A percentile compares a stretch with the other conserved stretches of the same genome.
Conservation (phyloP, 176 grass and related monocot species). For the Puccinellia tenuiflora region DNA sequence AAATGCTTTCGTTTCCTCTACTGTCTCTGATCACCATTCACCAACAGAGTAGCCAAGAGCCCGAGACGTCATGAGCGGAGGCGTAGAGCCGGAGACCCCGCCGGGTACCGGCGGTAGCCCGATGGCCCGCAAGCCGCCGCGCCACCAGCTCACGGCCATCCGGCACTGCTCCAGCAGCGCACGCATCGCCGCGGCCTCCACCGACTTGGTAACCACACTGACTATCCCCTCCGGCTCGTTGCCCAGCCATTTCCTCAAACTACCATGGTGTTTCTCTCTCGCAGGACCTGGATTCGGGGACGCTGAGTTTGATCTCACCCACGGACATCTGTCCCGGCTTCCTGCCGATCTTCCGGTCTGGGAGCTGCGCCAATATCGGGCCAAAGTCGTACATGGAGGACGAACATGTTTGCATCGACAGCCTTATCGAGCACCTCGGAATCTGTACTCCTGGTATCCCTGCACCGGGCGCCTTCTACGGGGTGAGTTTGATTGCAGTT, state of each 20-base stretch:
- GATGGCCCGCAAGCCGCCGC: conserved; percentile 64
- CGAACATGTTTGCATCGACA: conserved; percentile 79
- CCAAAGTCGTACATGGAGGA: conserved; percentile 91
- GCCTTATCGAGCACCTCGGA: conserved; percentile 62
- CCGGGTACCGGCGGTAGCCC: conserved; percentile 22
- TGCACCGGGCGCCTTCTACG: conserved; percentile 85
- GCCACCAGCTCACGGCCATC: conserved; percentile 60
- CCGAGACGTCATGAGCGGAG: conserved; percentile 31
- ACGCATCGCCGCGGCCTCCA: conserved; percentile 50
- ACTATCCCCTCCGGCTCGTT: background rate
- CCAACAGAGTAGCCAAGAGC: conserved; percentile 19
- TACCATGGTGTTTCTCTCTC: background rate
- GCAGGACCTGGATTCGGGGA: conserved; percentile 63
- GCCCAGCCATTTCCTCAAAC: background rate
- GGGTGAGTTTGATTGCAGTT: conserved; percentile 48
- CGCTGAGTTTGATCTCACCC: conserved; percentile 72
- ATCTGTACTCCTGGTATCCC: conserved; percentile 25
- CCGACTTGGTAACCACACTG: conserved; percentile 47
- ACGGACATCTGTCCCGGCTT: conserved; percentile 38
- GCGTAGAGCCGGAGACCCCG: conserved; percentile 49
- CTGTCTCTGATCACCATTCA: conserved; percentile 1
- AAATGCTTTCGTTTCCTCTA: conserved; percentile 24
- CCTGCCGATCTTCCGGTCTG: conserved; percentile 72
- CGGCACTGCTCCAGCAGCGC: conserved; percentile 62
- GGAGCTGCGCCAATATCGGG: conserved; percentile 72